Evolutionary conservation across 306 rosid genomes (phyloP), one percentile per base, ranked within the genome.

Genomic region (Prunus mume): DNA sequence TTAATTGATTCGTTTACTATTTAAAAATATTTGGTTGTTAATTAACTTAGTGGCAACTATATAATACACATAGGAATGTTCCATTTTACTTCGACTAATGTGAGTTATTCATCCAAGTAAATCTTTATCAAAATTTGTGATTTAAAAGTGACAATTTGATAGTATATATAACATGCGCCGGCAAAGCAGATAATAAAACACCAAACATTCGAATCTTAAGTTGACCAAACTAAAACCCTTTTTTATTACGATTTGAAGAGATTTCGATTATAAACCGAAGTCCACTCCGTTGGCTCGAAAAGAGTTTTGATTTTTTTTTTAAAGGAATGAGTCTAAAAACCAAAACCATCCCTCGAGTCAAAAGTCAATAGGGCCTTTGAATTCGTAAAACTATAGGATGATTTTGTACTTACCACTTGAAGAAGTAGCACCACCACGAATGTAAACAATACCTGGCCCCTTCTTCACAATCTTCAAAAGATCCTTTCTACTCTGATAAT

Each of bases 401-500:
- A 38, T 38, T 38, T 19, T 56, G 20, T 56, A n/a, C 27, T 56
- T n/a, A 56, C 62, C 62, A 56, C 14, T 56, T 8, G 27, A 19
- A 3, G 62, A 8, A 56, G 62, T 3, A 65, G 66, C 62, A 65
- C 6, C 43, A 20, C 61, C 62, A n/a, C 65, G 73, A 18, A 76
- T 68, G 51, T 65, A 32, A 54, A 76, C n/a, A 20, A 14, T 24
- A 13, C 79, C 65, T 0, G 13, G 3, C 1, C 72, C 65, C 12
- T 51, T 65, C 38, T 50, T 45, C n/a, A 52, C 45, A 3, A 76
- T 38, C 72, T 52, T 76, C 28, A 34, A 38, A 7, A 76, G 13
- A 76, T 65, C 70, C 19, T 65, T 22, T 15, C 41, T 54, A 51
- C 43, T 66, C 32, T 47, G 64, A 52, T 20, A 76, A 24, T 52